These are phyloP conservation scores for Telopea speciosissima DNA, from an alignment of 177 flowering plant species.

Conservation along the genomic window DNA sequence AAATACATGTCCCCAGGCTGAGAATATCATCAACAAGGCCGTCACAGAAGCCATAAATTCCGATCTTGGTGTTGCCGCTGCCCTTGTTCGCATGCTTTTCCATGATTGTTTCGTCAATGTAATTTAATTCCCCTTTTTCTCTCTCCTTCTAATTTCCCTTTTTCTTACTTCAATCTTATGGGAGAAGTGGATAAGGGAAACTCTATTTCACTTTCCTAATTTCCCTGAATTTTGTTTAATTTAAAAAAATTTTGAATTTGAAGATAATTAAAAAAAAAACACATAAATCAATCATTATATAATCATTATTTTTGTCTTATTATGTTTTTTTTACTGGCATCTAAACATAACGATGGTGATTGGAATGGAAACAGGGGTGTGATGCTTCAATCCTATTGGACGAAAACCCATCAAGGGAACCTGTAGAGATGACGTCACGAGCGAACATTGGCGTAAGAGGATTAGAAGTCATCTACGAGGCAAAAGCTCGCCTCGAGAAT, in stretches of 20 bases:
- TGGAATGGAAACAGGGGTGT: slow-evolving; percentile 41
- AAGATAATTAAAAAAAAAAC: no score
- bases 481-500: slow-evolving; percentile 27
- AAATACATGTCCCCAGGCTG: slow-evolving; percentile 24
- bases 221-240: no score
- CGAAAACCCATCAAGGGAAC: slow-evolving; percentile 15
- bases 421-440: slow-evolving; percentile 26
- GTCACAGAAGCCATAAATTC: neutral
- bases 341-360: no score
- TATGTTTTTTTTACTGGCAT: no score
- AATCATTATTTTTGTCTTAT: no score
- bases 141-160: no score
- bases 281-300: no score
- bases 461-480: slow-evolving; percentile 27
- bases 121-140: no score
- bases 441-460: slow-evolving; percentile 28
- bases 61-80: slow-evolving; percentile 13
- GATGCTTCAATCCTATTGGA: slow-evolving; percentile 43
- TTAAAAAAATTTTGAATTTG: no score
- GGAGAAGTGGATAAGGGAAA: no score
- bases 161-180: no score
- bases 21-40: slow-evolving; percentile 10
- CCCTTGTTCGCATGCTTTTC: slow-evolving; percentile 28
- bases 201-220: no score
- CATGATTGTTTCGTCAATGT: slow-evolving; percentile 41